These are phyloP conservation scores for Raphanus raphanistrum DNA, from an alignment of 345 rosid genomes.

Conservation along the genomic window DNA sequence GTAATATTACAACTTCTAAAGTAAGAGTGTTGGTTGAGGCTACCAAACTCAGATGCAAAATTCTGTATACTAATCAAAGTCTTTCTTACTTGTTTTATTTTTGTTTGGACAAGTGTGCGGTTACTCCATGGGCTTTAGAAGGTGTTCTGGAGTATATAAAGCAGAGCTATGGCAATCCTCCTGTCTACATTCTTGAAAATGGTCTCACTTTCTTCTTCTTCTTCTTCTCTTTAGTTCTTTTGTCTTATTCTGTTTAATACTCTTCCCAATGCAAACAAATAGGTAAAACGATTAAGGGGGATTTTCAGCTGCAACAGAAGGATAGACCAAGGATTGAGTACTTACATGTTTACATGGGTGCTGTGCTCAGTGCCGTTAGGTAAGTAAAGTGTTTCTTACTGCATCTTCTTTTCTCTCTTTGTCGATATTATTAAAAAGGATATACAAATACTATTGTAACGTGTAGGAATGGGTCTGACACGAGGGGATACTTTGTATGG, in stretches of 20 bases:
- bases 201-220: not conserved
- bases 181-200: not conserved
- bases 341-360: not conserved
- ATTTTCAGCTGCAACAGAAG: not conserved
- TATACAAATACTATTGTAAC: too few relatives aligned
- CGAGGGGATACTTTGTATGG: not conserved
- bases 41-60: not conserved
- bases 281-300: not conserved
- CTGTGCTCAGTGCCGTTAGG: not conserved
- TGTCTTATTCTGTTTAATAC: not conserved
- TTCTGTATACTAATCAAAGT: not conserved
- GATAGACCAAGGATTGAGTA: not conserved
- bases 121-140: not conserved
- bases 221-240: not conserved
- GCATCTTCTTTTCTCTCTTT: not conserved
- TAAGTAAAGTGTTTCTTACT: not conserved
- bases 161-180: too few relatives aligned
- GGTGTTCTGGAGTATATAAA: not conserved
- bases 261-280: not conserved
- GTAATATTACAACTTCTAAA: not conserved
- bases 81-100: not conserved
- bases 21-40: not conserved
- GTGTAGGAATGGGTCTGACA: not conserved
- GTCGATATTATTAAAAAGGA: not conserved
- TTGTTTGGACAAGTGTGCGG: not conserved